Conservation (phyloP, 805 yeast species). For the Cyberlindnera xishuangbannaensis region DNA sequence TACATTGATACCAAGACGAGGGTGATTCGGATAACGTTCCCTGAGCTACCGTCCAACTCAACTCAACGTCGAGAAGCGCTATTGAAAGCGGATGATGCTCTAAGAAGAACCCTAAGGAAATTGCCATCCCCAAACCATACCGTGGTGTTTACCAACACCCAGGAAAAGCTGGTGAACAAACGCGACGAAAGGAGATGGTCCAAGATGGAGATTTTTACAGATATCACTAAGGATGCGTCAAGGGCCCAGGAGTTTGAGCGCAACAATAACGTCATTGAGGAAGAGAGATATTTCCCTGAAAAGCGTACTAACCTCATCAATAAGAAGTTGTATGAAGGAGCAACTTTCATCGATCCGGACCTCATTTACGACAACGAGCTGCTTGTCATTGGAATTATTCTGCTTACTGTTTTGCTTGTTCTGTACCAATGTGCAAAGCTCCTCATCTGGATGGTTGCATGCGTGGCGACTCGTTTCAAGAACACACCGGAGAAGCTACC, state of each 20-base stretch:
- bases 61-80: conserved; percentile 29
- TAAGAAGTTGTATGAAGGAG: conserved; percentile 21
- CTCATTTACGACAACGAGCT: conserved; percentile 47
- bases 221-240: conserved; percentile 45
- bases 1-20: conserved; percentile 62
- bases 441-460: conserved; percentile 1
- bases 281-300: conserved; percentile 26
- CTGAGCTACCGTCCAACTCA: conserved; percentile 38
- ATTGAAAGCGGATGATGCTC: conserved; percentile 27
- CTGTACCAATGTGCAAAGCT: conserved; percentile 2
- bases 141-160: conserved; percentile 47
- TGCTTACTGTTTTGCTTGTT: conserved; percentile 8
- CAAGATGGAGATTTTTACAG: conserved; percentile 44
- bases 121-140: conserved; percentile 72
- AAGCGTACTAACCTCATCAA: conserved; percentile 30
- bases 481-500: no score
- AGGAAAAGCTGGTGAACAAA: conserved; percentile 18
- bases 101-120: conserved; percentile 54
- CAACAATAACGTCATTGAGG: conserved; percentile 31
- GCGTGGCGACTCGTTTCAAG: no score
- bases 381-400: conserved; percentile 34
- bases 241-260: conserved; percentile 50
- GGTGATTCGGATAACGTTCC: conserved; percentile 53
- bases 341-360: conserved; percentile 38
- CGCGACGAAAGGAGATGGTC: conserved; percentile 28